Conservation (phyloP, 345 rosid species). For the Populus deltoides region DNA sequence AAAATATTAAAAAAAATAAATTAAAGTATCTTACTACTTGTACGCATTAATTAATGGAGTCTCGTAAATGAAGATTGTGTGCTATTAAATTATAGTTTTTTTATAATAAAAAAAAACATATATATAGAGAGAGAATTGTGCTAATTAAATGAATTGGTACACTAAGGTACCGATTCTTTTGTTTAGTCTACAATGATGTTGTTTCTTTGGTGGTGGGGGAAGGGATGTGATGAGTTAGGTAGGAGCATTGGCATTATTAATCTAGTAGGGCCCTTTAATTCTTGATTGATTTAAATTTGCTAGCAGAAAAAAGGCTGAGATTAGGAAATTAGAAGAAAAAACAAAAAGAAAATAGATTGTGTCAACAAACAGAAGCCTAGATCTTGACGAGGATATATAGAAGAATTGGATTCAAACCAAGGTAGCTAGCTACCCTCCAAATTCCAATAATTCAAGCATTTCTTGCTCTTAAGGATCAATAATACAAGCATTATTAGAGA, state of each 20-base stretch:
- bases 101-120: too few species aligned
- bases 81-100: too few species aligned
- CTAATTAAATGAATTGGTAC: not conserved
- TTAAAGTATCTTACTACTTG: too few species aligned
- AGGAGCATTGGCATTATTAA: conserved; percentile 12
- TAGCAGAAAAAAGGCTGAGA: not conserved
- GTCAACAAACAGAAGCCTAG: conserved; percentile 2
- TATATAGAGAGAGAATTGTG: too few species aligned
- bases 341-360: not conserved
- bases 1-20: too few species aligned
- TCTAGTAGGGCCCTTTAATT: not conserved
- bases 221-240: conserved; percentile 22
- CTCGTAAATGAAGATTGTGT: not conserved
- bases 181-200: not conserved
- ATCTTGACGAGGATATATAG: not conserved
- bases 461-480: too few species aligned
- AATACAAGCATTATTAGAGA: not conserved
- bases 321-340: not conserved
- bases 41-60: not conserved
- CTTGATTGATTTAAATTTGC: not conserved
- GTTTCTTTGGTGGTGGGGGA: conserved; percentile 11
- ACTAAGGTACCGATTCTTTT: not conserved
- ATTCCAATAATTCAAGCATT: not conserved
- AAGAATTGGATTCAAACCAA: not conserved
- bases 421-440: conserved; percentile 9